Base-by-base conservation (phyloP, 495 filamentous ascomycete genomes). In the Neurospora sp. region DNA sequence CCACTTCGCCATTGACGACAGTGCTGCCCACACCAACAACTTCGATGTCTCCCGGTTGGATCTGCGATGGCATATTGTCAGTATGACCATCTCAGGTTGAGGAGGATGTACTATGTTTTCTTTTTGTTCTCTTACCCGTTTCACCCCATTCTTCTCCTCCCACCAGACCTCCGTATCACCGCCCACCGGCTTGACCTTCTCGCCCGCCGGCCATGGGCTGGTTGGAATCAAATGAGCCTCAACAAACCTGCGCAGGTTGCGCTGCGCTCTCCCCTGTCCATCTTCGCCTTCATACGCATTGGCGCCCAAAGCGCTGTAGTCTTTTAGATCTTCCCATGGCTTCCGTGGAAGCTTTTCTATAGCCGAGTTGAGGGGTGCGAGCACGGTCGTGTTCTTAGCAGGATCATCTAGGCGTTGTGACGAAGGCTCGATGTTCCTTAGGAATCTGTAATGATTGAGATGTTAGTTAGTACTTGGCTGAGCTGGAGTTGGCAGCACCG, bases 271-370 rank as follows among this genome's bases (percentile, higher is more conserved):
- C 71, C 95, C 92, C 73, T 91, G 89, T 0, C 96, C 96, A 16
- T 88, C 89, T 0, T 85, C 81, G 0, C 96, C 96, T 42, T 92
- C 88, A 79, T 98, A 98, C 5, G 93, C 94, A 40, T 90, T 80
- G n/a, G 87, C 84, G 0, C 95, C 95, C 20, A 93, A 83, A 8
- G 83, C 83, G 4, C 82, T 83, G 79, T 97, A 97, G 72, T 99
- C 96, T 45, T 88, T 81, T 0, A 93, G 89, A 74, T 96, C 90
- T 76, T 99, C 95, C 96, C 96, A 99, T 3, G 96, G 96, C 78
- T 98, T 98, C 72, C 92, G 85, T 0, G 94, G 93, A 45, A 98
- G 85, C 2, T 82, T 87, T 75, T 91, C 91, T 74, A 99, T 88
- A 1, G 89, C 93, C 45, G 87, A 89, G 81, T 99, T 98, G 7